These are phyloP conservation scores for Leccinum variicolor DNA, from an alignment of 768 basidiomycete genomes.

Conservation along the genomic window DNA sequence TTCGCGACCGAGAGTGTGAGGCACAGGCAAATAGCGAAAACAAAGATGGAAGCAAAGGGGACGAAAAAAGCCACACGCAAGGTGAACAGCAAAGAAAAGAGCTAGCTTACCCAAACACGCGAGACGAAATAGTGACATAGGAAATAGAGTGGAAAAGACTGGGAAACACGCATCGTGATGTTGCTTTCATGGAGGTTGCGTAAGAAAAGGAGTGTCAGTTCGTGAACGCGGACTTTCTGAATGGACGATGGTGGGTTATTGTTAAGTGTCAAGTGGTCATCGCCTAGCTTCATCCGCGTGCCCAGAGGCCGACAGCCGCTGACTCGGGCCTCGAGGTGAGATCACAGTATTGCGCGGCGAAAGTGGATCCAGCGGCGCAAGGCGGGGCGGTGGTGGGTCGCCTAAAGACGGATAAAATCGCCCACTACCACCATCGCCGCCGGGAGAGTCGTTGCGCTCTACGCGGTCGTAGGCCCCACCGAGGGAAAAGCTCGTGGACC, in stretches of 20 bases:
- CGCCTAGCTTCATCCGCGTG: slow-evolving; percentile 14
- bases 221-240: slow-evolving; percentile 12
- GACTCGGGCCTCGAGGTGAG: slow-evolving; percentile 15
- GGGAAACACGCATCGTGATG: slow-evolving; percentile 18
- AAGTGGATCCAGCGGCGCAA: slow-evolving; percentile 12
- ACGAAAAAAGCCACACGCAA: background rate
- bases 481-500: slow-evolving; percentile 18
- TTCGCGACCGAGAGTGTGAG: background rate
- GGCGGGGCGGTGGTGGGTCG: slow-evolving; percentile 10
- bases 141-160: background rate
- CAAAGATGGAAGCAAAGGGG: background rate
- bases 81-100: background rate
- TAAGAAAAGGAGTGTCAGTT: slow-evolving; percentile 13
- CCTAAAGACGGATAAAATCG: slow-evolving; percentile 11
- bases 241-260: slow-evolving; percentile 1
- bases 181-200: slow-evolving; percentile 21
- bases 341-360: slow-evolving; percentile 14
- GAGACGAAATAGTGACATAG: background rate
- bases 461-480: slow-evolving; percentile 14
- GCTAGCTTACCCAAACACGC: background rate
- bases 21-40: background rate
- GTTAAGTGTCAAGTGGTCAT: background rate
- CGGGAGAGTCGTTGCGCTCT: slow-evolving; percentile 6
- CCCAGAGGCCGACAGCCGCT: slow-evolving; percentile 12
- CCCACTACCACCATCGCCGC: slow-evolving; percentile 2